Evolutionary conservation across 2,329 filamentous ascomycete genomes (phyloP).

Genomic region (Thyridium curvatum): DNA sequence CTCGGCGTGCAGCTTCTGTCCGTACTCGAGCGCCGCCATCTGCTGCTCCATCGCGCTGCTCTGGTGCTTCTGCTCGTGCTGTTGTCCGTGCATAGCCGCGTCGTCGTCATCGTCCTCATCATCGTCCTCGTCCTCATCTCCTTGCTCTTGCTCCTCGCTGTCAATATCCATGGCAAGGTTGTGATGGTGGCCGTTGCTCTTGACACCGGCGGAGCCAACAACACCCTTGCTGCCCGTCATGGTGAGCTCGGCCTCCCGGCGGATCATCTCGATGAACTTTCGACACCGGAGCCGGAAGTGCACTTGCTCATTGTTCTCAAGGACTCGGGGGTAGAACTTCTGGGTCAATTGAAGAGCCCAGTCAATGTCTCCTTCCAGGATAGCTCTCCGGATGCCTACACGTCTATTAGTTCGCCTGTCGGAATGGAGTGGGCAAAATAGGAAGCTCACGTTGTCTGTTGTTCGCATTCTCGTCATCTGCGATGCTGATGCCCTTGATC

Average conservation of each 20-base stretch:
- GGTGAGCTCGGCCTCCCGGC: conserved; percentile 61
- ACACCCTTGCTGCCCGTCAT: conserved; percentile 40
- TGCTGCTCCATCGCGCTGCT: too few relatives aligned
- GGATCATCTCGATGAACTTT: conserved; percentile 94
- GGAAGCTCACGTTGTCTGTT: conserved; percentile 71
- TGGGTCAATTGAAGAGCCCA: conserved; percentile 77
- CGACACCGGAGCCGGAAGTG: conserved; percentile 84
- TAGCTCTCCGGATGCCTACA: conserved; percentile 75
- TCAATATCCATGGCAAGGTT: conserved; percentile 46
- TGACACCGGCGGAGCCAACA: conserved; percentile 29
- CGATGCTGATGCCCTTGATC: conserved; percentile 57
- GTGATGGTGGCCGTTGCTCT: conserved; percentile 26
- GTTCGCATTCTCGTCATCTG: conserved; percentile 79
- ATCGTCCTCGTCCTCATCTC: conserved; percentile 37
- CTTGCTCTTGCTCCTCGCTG: too few relatives aligned
- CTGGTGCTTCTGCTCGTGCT: too few relatives aligned
- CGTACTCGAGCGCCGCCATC: conserved; percentile 63
- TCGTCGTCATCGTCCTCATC: conserved; percentile 35
- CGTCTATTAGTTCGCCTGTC: neutral
- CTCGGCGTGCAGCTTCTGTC: conserved; percentile 69
- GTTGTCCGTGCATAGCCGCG: too few relatives aligned
- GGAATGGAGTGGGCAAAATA: too few relatives aligned
- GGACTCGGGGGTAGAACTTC: conserved; percentile 71
- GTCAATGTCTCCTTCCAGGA: conserved; percentile 90
- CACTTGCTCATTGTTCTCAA: conserved; percentile 75